Percentiles rank a stretch among this genome's conserved stretches.
These are phyloP conservation scores for Silene conica DNA, from an alignment of 148 eudicot species.

Conservation along the genomic window DNA sequence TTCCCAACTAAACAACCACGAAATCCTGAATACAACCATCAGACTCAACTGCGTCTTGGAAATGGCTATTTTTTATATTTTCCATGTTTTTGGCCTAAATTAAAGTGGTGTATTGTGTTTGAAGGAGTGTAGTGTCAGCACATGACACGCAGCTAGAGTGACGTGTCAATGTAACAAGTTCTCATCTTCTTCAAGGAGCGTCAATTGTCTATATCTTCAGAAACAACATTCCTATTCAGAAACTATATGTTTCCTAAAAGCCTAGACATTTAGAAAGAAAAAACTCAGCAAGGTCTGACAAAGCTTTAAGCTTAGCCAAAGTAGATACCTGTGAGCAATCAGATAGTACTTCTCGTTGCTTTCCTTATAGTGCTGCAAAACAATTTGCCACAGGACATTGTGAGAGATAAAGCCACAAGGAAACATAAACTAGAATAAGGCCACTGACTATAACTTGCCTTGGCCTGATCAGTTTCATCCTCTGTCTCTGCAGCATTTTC, in stretches of 20 bases:
- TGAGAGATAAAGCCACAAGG: background rate
- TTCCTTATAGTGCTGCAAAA: slow-evolving; percentile 89
- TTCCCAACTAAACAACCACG: background rate
- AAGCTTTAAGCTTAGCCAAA: slow-evolving; percentile 11
- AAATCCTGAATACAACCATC: background rate
- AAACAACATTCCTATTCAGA: background rate
- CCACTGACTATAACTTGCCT: slow-evolving; percentile 41
- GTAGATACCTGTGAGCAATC: slow-evolving; percentile 90
- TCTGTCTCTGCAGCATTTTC: slow-evolving; percentile 55
- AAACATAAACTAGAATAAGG: background rate
- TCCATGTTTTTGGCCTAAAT: background rate
- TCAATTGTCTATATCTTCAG: background rate
- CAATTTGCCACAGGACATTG: slow-evolving; percentile 2
- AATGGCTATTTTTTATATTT: background rate
- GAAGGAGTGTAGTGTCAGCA: background rate
- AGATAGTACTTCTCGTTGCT: slow-evolving; percentile 96
- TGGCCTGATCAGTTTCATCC: slow-evolving; percentile 92
- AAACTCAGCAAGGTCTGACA: background rate
- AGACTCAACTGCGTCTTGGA: background rate
- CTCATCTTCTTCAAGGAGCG: background rate
- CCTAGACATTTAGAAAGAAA: slow-evolving; percentile 5
- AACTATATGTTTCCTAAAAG: background rate
- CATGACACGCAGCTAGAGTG: background rate
- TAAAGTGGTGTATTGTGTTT: background rate
- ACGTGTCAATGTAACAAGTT: background rate